phyloP scores from a whole-genome alignment of 2,329 filamentous ascomycete genomes.

The Aquanectria penicillioides region DNA sequence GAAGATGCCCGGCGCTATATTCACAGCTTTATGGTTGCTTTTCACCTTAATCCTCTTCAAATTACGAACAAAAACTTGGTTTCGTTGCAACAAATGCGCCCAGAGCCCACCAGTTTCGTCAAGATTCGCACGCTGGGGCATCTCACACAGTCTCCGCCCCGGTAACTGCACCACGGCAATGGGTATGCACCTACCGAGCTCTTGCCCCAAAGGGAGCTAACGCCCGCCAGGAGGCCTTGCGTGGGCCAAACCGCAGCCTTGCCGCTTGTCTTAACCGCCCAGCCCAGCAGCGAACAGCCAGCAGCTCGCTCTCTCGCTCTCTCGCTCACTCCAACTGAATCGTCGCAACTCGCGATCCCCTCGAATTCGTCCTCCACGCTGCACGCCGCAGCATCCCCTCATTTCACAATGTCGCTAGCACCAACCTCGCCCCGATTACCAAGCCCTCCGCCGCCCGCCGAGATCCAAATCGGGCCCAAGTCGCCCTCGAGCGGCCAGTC shows the following conservation, averaged over 20 bases:
- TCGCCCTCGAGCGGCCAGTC: constrained; percentile 72
- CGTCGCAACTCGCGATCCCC: constrained; percentile 26
- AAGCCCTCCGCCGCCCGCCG: constrained; percentile 92
- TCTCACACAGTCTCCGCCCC: constrained; percentile 37
- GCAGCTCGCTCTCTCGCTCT: too few relatives aligned
- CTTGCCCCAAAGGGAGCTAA: constrained; percentile 17
- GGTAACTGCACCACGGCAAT: constrained; percentile 27
- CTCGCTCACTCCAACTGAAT: constrained; percentile 4
- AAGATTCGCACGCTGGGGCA: constrained; percentile 15
- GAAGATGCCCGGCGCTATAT: too few relatives aligned
- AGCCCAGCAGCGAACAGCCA: too few relatives aligned
- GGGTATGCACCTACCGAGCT: constrained; percentile 39
- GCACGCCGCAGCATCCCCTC: constrained; percentile 19
- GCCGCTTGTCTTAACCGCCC: constrained; percentile 11
- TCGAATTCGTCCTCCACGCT: constrained; percentile 14
- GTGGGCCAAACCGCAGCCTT: constrained; percentile 23
- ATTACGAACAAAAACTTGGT: not conserved
- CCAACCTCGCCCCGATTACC: constrained; percentile 92
- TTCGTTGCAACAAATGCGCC: not conserved
- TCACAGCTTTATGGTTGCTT: not conserved
- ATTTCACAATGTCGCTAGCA: constrained; percentile 62
- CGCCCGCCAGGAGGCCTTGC: constrained; percentile 25
- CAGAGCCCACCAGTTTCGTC: constrained; percentile 8
- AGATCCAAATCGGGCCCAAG: constrained; percentile 87
- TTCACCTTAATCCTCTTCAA: not conserved